A percentile compares a stretch with the other conserved stretches of the same genome.
Evolutionary conservation across 2,329 filamentous ascomycete genomes (phyloP).

Genomic region (Moelleriella libera): DNA sequence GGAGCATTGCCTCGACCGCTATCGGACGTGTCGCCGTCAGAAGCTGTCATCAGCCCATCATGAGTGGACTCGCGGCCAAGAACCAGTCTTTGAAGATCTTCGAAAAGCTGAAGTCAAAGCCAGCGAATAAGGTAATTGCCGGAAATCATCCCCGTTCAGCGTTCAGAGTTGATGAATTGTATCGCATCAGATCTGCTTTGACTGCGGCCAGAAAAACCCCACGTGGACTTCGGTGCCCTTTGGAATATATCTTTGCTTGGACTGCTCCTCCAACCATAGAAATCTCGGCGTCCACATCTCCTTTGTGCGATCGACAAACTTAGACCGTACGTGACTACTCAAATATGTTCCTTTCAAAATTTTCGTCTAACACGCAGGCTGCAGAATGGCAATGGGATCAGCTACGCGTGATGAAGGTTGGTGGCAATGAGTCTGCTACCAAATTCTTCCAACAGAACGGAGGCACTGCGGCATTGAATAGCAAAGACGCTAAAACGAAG

Average conservation of each 20-base stretch:
- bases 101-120: constrained; percentile 89
- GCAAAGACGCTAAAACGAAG: constrained; percentile 94
- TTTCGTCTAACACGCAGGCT: constrained; percentile 7
- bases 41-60: constrained; percentile 21
- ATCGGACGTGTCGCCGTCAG: not conserved
- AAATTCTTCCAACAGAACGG: constrained; percentile 98
- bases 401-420: constrained; percentile 92
- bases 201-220: constrained; percentile 93
- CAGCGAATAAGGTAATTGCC: constrained; percentile 75
- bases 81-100: constrained; percentile 94
- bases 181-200: constrained; percentile 71
- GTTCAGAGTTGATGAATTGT: too few relatives aligned
- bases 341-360: not conserved
- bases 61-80: constrained; percentile 68
- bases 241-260: constrained; percentile 93
- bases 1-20: not conserved
- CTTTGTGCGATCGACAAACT: constrained; percentile 94
- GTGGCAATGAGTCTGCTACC: constrained; percentile 93
- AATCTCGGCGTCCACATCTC: constrained; percentile 98
- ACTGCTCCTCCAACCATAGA: constrained; percentile 93
- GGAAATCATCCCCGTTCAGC: not conserved
- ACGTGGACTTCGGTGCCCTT: constrained; percentile 97
- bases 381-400: constrained; percentile 98
- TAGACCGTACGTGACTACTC: constrained; percentile 63
- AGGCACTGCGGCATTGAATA: constrained; percentile 81